phyloP scores from a whole-genome alignment of 306 rosid species.

The Rosa persica region DNA sequence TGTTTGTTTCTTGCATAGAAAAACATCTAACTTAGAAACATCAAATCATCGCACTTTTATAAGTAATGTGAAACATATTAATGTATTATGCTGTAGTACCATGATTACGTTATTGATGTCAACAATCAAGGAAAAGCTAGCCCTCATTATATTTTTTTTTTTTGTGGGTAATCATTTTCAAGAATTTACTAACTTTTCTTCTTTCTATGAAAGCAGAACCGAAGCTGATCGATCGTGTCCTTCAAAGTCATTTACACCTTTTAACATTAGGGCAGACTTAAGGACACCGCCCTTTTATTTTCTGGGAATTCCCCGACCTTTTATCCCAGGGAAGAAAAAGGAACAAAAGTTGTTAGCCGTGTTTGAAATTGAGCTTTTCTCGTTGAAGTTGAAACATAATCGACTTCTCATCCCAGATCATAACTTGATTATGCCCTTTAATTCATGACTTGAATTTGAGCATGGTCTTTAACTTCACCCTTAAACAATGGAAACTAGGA shows the following conservation, averaged over 20 bases:
- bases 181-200: neutral
- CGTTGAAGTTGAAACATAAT: neutral
- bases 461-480: neutral
- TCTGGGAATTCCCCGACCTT: too few species aligned
- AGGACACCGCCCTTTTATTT: too few species aligned
- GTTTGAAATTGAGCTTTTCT: neutral
- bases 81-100: neutral
- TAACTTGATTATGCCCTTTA: neutral
- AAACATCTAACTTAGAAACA: neutral
- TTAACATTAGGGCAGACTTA: neutral
- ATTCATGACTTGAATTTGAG: neutral
- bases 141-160: too few species aligned
- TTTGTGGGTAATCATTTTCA: neutral
- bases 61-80: neutral
- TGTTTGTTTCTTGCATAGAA: too few species aligned
- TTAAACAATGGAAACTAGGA: neutral
- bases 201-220: neutral
- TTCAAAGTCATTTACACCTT: neutral
- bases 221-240: neutral
- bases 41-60: neutral
- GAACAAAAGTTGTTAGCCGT: too few species aligned
- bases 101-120: too few species aligned
- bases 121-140: too few species aligned
- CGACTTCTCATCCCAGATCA: neutral
- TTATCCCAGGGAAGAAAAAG: too few species aligned